Conservation (phyloP, 2,329 filamentous ascomycete genomes). For the Trichothecium sympodiale region DNA sequence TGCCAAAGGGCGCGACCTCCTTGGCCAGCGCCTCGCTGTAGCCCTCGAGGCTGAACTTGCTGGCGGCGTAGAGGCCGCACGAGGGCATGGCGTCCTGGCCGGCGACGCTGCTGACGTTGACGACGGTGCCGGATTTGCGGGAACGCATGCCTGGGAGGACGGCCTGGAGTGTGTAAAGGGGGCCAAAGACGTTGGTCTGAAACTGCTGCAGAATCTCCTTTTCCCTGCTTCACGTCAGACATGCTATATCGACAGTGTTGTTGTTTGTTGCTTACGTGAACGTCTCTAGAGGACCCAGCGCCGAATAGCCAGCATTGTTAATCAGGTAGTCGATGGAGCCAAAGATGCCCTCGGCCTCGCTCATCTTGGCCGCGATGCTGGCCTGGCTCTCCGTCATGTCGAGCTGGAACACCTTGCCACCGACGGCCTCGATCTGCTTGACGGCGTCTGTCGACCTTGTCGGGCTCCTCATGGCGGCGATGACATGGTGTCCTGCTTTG, state of each 20-base stretch:
- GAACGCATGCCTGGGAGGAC: constrained; percentile 34
- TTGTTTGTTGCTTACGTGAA: constrained; percentile 19
- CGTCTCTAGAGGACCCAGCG: constrained; percentile 27
- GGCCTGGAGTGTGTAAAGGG: constrained; percentile 33
- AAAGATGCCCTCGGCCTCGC: constrained; percentile 13
- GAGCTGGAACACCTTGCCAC: constrained; percentile 16
- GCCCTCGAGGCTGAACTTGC: constrained; percentile 31
- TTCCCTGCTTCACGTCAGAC: constrained; percentile 12
- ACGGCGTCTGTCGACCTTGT: constrained; percentile 9
- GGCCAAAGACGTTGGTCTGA: constrained; percentile 37
- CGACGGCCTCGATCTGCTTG: constrained; percentile 9
- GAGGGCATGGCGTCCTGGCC: constrained; percentile 25
- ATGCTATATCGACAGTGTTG: too few species aligned
- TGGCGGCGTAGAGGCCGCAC: constrained; percentile 31
- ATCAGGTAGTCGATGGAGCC: constrained; percentile 35
- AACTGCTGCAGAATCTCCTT: constrained; percentile 29
- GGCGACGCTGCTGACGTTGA: constrained; percentile 35
- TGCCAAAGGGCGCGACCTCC: constrained; percentile 31
- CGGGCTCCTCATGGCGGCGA: constrained; percentile 31
- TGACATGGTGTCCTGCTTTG: constrained; percentile 30
- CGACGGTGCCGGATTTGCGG: constrained; percentile 27
- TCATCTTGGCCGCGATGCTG: constrained; percentile 12
- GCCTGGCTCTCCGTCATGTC: constrained; percentile 15
- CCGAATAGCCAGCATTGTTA: constrained; percentile 37
- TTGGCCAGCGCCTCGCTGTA: constrained; percentile 28